Evolutionary conservation across 1,139 yeast genomes (phyloP), one percentile per base, ranked within the genome.

Genomic region (Wickerhamomyces sp.): DNA sequence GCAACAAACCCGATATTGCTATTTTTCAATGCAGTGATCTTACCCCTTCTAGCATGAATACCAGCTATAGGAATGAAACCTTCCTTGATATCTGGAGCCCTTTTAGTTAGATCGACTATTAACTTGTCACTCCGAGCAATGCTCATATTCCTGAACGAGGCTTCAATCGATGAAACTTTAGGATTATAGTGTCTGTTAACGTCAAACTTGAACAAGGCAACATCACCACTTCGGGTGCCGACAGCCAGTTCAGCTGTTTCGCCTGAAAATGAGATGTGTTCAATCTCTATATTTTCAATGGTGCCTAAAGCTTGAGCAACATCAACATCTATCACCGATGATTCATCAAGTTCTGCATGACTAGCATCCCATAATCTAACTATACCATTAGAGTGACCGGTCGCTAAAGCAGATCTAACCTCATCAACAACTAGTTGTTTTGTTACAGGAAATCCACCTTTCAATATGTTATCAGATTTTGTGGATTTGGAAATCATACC

Each of bases 1-100:
- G 89, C 95, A 5, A 85, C 87, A 65, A 92, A 89, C 0, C 97
- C 97, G 37, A 88, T 70, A 47, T 84, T 76, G 47, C 90, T 81
- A 60, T 85, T 74, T 40, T 73, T 72, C 36, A 90, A 51, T 2
- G 86, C 75, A 0, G 90, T 69, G 4, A 85, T 79, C 25, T 46
- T 46, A 0, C 72, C 75, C 7, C 67, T 65, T n/a, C 59, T 52
- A 1, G 73, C 65, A 39, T 71, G 70, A 3, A 85, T 55, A n/a
- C 75, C 68, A 33, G 76, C 70, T 19, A 69, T 66, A 0, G 97
- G 97, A 51, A 88, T 61, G 53, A 88, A 89, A 0, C 88, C 89
- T 44, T 76, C 80, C 42, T 65, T 68, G 5, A 78, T 37, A 35
- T 65, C 64, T 10, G 68, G 74, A 5, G 65, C 55, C 36, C 70